Evolutionary conservation across 371 early-diverging fungal genomes (phyloP).

Genomic region (Mucor piriformis): DNA sequence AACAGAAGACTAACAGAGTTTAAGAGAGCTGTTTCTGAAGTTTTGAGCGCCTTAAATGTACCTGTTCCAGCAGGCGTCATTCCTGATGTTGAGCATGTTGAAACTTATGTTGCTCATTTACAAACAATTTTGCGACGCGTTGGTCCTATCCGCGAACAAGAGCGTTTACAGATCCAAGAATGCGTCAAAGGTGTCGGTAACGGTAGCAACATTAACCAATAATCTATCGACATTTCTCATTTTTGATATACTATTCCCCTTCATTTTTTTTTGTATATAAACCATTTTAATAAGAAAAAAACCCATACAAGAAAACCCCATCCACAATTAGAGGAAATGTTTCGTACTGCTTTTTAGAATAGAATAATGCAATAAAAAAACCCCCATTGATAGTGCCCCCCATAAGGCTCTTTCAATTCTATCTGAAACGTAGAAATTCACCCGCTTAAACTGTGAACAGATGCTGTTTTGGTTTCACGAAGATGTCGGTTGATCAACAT

Average conservation of each 20-base stretch:
- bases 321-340: too few relatives aligned
- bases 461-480: too few relatives aligned
- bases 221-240: constrained; percentile 2
- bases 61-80: background rate
- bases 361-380: too few relatives aligned
- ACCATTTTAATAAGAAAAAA: too few relatives aligned
- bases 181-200: background rate
- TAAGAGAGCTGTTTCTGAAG: constrained; percentile 9
- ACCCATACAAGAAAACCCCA: too few relatives aligned
- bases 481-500: too few relatives aligned
- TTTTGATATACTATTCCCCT: background rate
- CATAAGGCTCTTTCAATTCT: too few relatives aligned
- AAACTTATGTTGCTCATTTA: constrained; percentile 21
- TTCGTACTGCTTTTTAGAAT: too few relatives aligned
- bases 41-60: constrained; percentile 17
- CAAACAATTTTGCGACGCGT: constrained; percentile 16
- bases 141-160: constrained; percentile 23
- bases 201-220: background rate
- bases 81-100: constrained; percentile 14
- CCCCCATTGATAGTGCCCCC: too few relatives aligned
- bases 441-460: too few relatives aligned
- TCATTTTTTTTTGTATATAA: too few relatives aligned
- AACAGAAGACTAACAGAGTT: constrained; percentile 8
- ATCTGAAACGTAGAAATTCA: too few relatives aligned
- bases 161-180: constrained; percentile 18